Evolutionary conservation across 2,329 filamentous ascomycete genomes (phyloP).

Genomic region (Aspergillus ibericus): DNA sequence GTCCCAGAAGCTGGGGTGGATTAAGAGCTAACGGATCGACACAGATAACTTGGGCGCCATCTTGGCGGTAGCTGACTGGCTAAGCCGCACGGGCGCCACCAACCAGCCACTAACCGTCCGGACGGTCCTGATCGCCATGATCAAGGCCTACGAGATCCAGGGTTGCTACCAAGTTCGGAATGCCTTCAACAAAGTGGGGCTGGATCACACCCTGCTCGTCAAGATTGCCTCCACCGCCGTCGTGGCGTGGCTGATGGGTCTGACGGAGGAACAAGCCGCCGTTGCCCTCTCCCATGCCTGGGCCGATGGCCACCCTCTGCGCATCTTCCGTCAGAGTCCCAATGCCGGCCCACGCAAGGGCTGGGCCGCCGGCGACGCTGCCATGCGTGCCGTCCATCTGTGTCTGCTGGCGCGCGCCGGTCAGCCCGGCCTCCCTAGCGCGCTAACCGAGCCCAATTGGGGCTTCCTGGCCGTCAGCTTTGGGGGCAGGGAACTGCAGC

Average conservation of each 20-base stretch:
- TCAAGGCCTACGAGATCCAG: slow-evolving; percentile 48
- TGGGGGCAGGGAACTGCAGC: neutral
- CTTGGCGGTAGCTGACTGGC: slow-evolving; percentile 36
- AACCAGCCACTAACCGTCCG: slow-evolving; percentile 33
- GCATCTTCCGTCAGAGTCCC: slow-evolving; percentile 33
- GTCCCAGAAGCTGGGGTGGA: neutral
- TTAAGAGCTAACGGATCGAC: neutral
- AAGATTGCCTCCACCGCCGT: slow-evolving; percentile 44
- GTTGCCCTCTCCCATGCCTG: slow-evolving; percentile 42
- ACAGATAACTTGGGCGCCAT: slow-evolving; percentile 44
- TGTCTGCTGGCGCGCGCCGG: neutral
- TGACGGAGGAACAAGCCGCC: slow-evolving; percentile 35
- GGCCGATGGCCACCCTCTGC: slow-evolving; percentile 40
- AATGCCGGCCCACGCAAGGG: slow-evolving; percentile 44
- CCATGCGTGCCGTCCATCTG: neutral
- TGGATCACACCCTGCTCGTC: slow-evolving; percentile 46
- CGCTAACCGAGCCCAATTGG: slow-evolving; percentile 29
- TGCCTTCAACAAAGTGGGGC: slow-evolving; percentile 40
- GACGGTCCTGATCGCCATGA: slow-evolving; percentile 33
- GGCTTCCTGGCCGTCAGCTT: slow-evolving; percentile 29
- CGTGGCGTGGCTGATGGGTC: slow-evolving; percentile 39
- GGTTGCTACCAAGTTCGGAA: slow-evolving; percentile 40
- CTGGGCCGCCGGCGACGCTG: slow-evolving; percentile 28
- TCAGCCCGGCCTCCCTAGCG: slow-evolving; percentile 19
- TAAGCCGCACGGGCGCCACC: slow-evolving; percentile 20